phyloP scores from a whole-genome alignment of 768 basidiomycete genomes.

The Calvatia gigantea region DNA sequence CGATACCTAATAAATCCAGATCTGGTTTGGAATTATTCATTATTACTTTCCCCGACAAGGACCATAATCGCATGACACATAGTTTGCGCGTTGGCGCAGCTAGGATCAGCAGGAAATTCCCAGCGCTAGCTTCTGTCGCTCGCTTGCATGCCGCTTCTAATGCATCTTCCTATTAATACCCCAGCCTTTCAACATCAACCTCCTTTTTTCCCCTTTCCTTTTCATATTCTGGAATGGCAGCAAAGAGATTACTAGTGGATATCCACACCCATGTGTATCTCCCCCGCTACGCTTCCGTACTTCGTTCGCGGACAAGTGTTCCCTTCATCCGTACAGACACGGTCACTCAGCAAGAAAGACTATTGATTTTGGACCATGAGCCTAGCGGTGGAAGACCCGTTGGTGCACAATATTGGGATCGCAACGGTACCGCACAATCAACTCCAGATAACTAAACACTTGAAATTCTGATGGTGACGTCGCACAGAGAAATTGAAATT shows the following conservation, averaged over 20 bases:
- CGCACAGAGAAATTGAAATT: conserved; percentile 67
- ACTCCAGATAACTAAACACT: background rate
- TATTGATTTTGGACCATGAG: conserved; percentile 77
- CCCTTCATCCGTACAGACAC: conserved; percentile 60
- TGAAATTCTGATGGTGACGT: background rate
- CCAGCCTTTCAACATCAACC: background rate
- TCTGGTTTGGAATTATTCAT: background rate
- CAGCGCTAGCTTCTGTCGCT: background rate
- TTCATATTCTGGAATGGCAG: conserved; percentile 10
- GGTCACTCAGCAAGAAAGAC: conserved; percentile 51
- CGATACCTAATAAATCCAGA: conserved; percentile 2
- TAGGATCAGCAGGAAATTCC: background rate
- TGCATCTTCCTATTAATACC: no score
- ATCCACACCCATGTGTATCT: conserved; percentile 87
- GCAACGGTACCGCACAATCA: conserved; percentile 23
- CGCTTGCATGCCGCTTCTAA: no score
- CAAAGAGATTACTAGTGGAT: conserved; percentile 57
- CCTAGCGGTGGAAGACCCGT: conserved; percentile 78
- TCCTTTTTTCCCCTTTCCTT: background rate
- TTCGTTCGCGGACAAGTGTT: conserved; percentile 59
- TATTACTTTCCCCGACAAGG: background rate
- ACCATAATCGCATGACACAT: background rate
- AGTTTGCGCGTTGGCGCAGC: no score
- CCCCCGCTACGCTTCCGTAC: conserved; percentile 69
- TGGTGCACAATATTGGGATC: conserved; percentile 82